Evolutionary conservation across 495 filamentous ascomycete genomes (phyloP), one percentile per base, ranked within the genome.

Genomic region (Xylaria intraflava): DNA sequence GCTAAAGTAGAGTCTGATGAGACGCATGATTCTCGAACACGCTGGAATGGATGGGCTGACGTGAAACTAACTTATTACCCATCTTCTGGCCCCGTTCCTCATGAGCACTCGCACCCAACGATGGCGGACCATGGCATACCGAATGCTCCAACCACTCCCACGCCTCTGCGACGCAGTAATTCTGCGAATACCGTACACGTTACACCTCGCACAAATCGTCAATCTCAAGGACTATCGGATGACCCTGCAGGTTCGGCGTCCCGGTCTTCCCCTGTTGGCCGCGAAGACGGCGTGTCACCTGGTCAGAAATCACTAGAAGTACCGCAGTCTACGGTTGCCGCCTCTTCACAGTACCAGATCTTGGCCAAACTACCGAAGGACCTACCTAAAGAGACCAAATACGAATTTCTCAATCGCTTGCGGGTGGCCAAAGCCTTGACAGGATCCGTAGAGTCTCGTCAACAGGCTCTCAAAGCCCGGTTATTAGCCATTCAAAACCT

Each of bases 401-500:
- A 94, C 66, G 91, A 96, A 52, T 77, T 94, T 20, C 80, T 97
- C n/a, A 83, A 89, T 55, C 85, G 86, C 19, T 66, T 95, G 20
- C 86, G 94, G 31, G 80, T 86, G 29, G 88, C 88, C n/a, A 81
- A 86, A 57, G 89, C 87, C 0, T 72, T 99, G 49, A 71, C 78
- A 29, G 75, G 76, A 2, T 85, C 88, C 2, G 58, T 75, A 26
- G 77, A 81, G 41, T 81, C 79, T 36, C 79, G 90, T 30, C 86
- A 88, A 62, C 80, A 87, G 57, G 83, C 93, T 19, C 75, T 97
- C 33, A 82, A 84, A 27, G 83, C 92, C 46, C 85, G 91, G 20
- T 73, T 96, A 19, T 72, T 97, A 42, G 92, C 94, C 22, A 81
- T 96, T 57, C 90, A 88, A 16, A 99, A 99, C 63, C 70, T 97